Base-by-base conservation (phyloP, 163 green algal genomes). In the Scenedesmus sp. region DNA sequence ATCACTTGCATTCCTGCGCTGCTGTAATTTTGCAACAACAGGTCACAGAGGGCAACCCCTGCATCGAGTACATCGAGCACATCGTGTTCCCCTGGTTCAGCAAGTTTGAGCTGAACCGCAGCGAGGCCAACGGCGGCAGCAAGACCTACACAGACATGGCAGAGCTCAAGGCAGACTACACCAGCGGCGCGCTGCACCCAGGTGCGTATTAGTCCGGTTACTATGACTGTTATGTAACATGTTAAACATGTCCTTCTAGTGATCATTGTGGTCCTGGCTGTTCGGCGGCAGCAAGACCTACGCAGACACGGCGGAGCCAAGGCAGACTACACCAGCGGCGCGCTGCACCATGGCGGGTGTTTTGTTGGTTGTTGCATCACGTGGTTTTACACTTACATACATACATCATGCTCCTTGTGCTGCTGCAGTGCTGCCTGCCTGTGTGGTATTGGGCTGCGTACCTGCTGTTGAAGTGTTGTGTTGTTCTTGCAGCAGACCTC, bases 41-140 rank as follows among this genome's bases (percentile, higher is more conserved):
- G 92, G 95, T 97, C 23, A 89, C 98, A 0, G 95, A 96, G 10
- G 97, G 96, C 88, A 99, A 99, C 95, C 98, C 98, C 3, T 99
- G 97, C 95, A 90, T 99, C 57, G 96, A 97, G 91, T 99, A 99
- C 94, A 89, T 99, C 23, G 87, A 96, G 81, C 95, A 99, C 94
- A 98, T 99, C 85, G 93, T 99, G 23, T 89, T 99, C 57, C 98
- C 98, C 79, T 99, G 97, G 97, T 97, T 96, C 91, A 93, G 95
- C 13, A 94, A 95, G 74, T 98, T 99, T 91, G 94, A 96, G 56
- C 95, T 99, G 2, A n/a, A 3, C 10, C 93, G 97, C 23, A 87
- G 93, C 0, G 96, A 97, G 59, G 93, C 94, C 4, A 96, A 99
- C 88, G 98, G 98, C 74, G 98, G 98, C 56, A 95, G 97, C 94